phyloP scores from a whole-genome alignment of 2,329 filamentous ascomycete genomes.

The Talaromyces rugulosus region DNA sequence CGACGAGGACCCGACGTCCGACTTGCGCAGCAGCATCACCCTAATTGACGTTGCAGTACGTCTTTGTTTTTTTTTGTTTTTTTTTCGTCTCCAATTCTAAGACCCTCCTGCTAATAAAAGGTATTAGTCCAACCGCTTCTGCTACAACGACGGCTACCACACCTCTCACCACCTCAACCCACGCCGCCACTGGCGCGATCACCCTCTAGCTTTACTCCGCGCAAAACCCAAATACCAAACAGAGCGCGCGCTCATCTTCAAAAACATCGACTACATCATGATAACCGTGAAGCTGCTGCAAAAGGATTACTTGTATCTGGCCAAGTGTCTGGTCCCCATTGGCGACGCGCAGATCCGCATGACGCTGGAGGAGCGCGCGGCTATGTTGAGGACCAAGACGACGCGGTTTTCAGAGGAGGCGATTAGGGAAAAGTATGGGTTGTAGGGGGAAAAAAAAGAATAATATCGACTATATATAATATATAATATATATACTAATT shows the following conservation, averaged over 20 bases:
- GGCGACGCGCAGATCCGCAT: conserved; percentile 62
- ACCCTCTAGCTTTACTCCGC: conserved; percentile 68
- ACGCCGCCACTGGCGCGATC: conserved; percentile 74
- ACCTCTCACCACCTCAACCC: conserved; percentile 78
- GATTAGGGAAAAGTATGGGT: conserved; percentile 36
- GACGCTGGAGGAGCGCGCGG: conserved; percentile 59
- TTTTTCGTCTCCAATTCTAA: background rate
- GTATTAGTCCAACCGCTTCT: conserved; percentile 69
- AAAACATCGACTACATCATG: conserved; percentile 77
- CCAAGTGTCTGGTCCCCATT: conserved; percentile 68
- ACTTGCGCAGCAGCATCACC: conserved; percentile 75
- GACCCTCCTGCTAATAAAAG: background rate
- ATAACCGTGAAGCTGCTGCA: conserved; percentile 64
- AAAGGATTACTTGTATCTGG: conserved; percentile 68
- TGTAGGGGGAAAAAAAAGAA: background rate
- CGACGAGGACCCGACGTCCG: conserved; percentile 67
- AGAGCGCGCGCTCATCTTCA: conserved; percentile 70
- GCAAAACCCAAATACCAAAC: conserved; percentile 63
- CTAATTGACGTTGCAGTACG: conserved; percentile 72
- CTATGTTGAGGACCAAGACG: conserved; percentile 63
- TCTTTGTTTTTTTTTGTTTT: background rate
- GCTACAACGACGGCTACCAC: conserved; percentile 80
- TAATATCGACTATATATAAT: background rate
- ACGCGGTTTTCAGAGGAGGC: conserved; percentile 62
- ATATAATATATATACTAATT: background rate